Evolutionary conservation across 495 filamentous ascomycete species (phyloP).

Genomic region (Filosporella fistucella): DNA sequence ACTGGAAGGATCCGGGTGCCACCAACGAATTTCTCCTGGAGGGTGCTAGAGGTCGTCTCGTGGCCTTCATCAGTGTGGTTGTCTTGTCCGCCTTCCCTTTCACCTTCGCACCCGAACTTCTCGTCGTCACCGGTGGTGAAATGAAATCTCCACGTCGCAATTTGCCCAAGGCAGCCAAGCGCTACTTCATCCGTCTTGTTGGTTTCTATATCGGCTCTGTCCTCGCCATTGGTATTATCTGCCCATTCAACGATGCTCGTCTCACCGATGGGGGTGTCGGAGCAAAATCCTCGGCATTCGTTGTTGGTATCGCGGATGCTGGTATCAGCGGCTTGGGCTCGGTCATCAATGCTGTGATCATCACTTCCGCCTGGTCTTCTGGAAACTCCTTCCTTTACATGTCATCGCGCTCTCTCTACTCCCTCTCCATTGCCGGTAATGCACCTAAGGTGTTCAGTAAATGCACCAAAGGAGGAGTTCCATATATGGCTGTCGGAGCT

Average conservation of each 20-base stretch:
- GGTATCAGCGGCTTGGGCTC: conserved; percentile 43
- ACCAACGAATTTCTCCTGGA: conserved; percentile 28
- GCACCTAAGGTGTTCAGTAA: conserved; percentile 43
- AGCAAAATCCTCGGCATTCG: conserved; percentile 53
- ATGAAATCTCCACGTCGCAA: conserved; percentile 38
- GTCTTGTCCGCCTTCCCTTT: conserved; percentile 50
- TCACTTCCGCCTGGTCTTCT: conserved; percentile 56
- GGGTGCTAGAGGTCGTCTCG: conserved; percentile 33
- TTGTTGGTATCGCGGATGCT: conserved; percentile 50
- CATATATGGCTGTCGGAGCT: conserved; percentile 58
- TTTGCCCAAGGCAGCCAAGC: conserved; percentile 44
- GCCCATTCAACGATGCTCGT: conserved; percentile 47
- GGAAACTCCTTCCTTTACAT: conserved; percentile 58
- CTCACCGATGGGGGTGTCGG: conserved; percentile 48
- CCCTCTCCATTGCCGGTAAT: conserved; percentile 46
- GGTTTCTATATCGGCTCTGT: conserved; percentile 53
- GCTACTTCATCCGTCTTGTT: conserved; percentile 44
- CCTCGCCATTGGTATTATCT: conserved; percentile 50
- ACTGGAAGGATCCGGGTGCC: conserved; percentile 69
- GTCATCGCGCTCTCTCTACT: conserved; percentile 49
- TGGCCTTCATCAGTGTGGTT: conserved; percentile 33
- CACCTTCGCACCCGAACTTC: conserved; percentile 50
- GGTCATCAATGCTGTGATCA: conserved; percentile 50
- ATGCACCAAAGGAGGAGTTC: conserved; percentile 46
- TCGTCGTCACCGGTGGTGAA: conserved; percentile 47